A percentile compares a stretch with the other conserved stretches of the same genome.
Conservation (phyloP, 805 yeast genomes). For the Vanderwaltozyma tropicalis region DNA sequence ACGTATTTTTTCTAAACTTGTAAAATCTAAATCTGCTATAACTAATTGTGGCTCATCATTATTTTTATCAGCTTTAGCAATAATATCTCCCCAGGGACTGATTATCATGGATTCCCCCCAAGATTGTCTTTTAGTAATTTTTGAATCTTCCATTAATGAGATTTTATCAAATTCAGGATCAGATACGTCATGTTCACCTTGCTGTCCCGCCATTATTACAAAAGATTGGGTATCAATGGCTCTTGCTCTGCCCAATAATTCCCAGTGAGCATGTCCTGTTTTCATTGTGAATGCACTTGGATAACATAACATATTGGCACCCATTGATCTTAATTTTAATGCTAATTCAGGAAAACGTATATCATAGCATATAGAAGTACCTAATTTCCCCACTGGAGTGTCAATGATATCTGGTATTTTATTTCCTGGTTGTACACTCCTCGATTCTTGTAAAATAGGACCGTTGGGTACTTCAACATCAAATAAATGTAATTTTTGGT, state of each 20-base stretch:
- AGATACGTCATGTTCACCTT: slow-evolving; percentile 58
- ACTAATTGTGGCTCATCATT: slow-evolving; percentile 37
- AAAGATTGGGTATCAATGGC: slow-evolving; percentile 85
- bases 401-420: slow-evolving; percentile 43
- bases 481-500: slow-evolving; percentile 81
- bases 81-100: slow-evolving; percentile 84
- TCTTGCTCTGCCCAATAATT: slow-evolving; percentile 62
- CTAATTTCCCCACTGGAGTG: slow-evolving; percentile 54
- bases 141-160: not conserved
- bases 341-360: slow-evolving; percentile 80
- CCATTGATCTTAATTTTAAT: slow-evolving; percentile 46
- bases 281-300: slow-evolving; percentile 91
- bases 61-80: slow-evolving; percentile 45
- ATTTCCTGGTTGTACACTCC: slow-evolving; percentile 72
- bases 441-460: slow-evolving; percentile 67
- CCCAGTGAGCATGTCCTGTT: slow-evolving; percentile 92
- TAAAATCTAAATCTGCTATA: slow-evolving; percentile 57
- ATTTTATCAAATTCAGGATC: slow-evolving; percentile 26
- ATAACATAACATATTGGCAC: slow-evolving; percentile 68
- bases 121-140: slow-evolving; percentile 43
- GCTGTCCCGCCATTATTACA: slow-evolving; percentile 83
- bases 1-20: slow-evolving; percentile 41
- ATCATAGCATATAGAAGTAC: slow-evolving; percentile 75
- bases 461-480: slow-evolving; percentile 78
- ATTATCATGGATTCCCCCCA: slow-evolving; percentile 81